These are phyloP conservation scores for Nicotiana attenuata DNA, from an alignment of 257 asterid genomes.

Conservation along the genomic window DNA sequence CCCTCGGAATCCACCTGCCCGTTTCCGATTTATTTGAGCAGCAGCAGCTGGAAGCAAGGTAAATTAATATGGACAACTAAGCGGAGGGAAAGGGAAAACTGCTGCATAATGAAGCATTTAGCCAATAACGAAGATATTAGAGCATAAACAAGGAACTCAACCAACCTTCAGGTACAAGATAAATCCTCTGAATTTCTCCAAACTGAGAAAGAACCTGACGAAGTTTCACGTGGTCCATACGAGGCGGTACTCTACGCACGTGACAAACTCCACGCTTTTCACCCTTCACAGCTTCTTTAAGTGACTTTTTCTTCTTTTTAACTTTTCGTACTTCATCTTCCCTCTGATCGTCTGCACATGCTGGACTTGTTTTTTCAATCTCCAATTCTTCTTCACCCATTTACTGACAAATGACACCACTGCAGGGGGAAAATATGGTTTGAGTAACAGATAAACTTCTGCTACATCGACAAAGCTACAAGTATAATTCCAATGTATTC, in stretches of 20 bases:
- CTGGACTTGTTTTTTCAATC: conserved; percentile 13
- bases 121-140: neutral
- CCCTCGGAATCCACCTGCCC: conserved; percentile 73
- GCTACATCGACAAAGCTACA: neutral
- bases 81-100: neutral
- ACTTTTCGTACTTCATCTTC: conserved; percentile 26
- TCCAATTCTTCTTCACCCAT: conserved; percentile 51
- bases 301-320: conserved; percentile 41
- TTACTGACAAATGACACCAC: neutral
- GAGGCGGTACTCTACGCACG: conserved; percentile 85
- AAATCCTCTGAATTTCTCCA: conserved; percentile 75
- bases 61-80: neutral
- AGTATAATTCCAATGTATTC: neutral
- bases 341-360: conserved; percentile 18
- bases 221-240: conserved; percentile 72
- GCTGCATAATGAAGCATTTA: neutral
- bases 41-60: conserved; percentile 39
- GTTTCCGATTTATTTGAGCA: conserved; percentile 52
- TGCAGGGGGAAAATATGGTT: neutral
- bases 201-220: conserved; percentile 64
- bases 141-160: neutral
- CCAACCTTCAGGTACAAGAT: conserved; percentile 77
- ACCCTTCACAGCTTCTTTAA: conserved; percentile 47
- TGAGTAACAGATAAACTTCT: neutral
- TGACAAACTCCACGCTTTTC: conserved; percentile 75